phyloP scores from a whole-genome alignment of 352 stramenopile genomes.

The Phytophthora parvispora region DNA sequence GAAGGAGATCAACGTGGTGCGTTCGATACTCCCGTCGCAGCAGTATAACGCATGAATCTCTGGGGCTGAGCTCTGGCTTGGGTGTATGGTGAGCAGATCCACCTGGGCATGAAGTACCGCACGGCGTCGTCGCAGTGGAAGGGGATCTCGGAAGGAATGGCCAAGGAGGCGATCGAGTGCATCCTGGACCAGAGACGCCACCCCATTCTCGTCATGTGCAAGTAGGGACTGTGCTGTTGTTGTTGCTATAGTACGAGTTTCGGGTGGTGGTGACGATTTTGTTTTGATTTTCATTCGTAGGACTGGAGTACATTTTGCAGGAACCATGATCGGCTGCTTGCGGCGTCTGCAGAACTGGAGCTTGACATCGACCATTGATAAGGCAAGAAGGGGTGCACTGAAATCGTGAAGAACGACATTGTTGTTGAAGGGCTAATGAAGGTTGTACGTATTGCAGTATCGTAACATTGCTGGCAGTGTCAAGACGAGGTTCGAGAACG shows the following conservation, averaged over 20 bases:
- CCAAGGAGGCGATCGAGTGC: conserved; percentile 88
- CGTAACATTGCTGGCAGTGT: conserved; percentile 87
- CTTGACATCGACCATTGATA: conserved; percentile 89
- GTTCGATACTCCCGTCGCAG: background rate
- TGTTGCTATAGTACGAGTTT: background rate
- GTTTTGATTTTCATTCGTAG: conserved; percentile 30
- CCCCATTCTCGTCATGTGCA: conserved; percentile 91
- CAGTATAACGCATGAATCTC: background rate
- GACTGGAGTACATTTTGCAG: conserved; percentile 79
- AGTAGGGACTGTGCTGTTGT: conserved; percentile 49
- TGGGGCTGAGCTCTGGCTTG: background rate
- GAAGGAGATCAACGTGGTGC: conserved; percentile 80
- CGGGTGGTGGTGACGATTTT: background rate
- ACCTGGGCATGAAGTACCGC: conserved; percentile 87
- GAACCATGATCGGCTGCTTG: conserved; percentile 86
- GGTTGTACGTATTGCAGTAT: conserved; percentile 61
- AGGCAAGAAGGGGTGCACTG: conserved; percentile 39
- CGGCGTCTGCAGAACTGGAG: conserved; percentile 89
- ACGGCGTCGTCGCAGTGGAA: conserved; percentile 73
- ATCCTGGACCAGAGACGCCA: conserved; percentile 85
- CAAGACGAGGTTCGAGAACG: conserved; percentile 91
- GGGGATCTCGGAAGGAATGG: conserved; percentile 84
- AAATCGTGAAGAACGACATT: background rate
- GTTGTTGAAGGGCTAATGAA: background rate
- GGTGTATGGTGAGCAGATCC: conserved; percentile 52